A percentile compares a stretch with the other conserved stretches of the same genome.
Conservation (phyloP, 148 eudicot species). For the Rheum nobile region DNA sequence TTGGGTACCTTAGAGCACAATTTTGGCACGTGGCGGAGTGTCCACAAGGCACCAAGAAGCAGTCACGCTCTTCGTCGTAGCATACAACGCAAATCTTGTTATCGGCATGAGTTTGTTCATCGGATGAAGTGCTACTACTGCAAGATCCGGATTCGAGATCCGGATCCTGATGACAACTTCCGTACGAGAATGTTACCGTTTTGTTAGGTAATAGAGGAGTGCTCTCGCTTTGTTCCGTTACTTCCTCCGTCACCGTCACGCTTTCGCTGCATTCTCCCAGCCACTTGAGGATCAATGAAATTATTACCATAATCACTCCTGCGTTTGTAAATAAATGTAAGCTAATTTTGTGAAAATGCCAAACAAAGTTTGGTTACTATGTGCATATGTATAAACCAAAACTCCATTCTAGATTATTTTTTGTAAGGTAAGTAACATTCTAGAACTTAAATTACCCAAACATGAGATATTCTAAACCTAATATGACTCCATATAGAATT, state of each 20-base stretch:
- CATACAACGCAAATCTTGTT: conserved; percentile 1
- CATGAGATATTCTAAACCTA: no score
- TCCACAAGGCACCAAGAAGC: conserved; percentile 5
- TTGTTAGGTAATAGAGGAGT: neutral
- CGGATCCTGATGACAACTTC: neutral
- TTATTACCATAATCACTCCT: conserved; percentile 2
- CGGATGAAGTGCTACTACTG: neutral
- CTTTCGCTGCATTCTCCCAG: neutral
- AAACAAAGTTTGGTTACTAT: no score
- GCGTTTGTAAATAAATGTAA: neutral
- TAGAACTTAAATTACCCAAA: no score
- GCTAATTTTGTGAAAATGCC: neutral
- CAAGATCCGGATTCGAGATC: neutral
- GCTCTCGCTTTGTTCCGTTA: neutral
- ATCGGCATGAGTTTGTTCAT: neutral
- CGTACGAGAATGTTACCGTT: neutral
- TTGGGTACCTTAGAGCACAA: neutral
- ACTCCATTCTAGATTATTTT: no score
- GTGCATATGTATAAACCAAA: no score
- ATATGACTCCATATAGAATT: no score
- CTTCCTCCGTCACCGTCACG: neutral
- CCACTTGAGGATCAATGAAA: conserved; percentile 2
- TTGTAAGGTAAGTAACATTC: no score
- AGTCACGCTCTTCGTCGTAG: neutral
- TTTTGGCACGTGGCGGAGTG: conserved; percentile 4